A percentile compares a stretch with the other conserved stretches of the same genome.
Conservation (phyloP, 148 eudicot genomes). For the Linanthus parryae region DNA sequence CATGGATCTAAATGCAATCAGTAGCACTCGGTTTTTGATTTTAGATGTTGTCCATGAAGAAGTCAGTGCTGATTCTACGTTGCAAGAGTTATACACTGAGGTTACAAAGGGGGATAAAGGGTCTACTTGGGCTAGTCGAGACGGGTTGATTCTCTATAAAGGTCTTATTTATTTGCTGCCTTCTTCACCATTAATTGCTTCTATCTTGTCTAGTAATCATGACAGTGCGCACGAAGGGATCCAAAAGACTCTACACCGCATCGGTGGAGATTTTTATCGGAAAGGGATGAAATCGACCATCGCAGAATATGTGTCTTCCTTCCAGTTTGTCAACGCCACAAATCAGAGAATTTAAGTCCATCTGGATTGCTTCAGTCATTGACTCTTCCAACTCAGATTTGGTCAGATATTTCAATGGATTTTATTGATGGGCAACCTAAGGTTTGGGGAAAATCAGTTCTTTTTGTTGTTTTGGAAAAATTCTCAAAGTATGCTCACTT, state of each 20-base stretch:
- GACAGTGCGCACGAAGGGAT: not conserved
- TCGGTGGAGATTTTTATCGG: not conserved
- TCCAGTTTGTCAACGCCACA: not conserved
- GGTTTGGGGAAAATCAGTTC: slow-evolving; percentile 1
- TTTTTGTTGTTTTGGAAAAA: slow-evolving; percentile 6
- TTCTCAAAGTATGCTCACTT: slow-evolving; percentile 11
- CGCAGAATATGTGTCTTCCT: not conserved
- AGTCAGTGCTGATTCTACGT: too few species aligned
- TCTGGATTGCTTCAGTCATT: not conserved
- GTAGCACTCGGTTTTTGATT: too few species aligned
- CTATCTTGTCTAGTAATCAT: not conserved
- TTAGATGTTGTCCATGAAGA: not conserved
- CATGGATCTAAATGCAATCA: not conserved
- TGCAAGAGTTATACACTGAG: too few species aligned
- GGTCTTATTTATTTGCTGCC: not conserved
- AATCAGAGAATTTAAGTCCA: not conserved
- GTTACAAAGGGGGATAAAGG: too few species aligned
- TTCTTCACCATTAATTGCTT: not conserved
- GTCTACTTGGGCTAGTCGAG: too few species aligned
- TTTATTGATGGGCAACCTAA: not conserved
- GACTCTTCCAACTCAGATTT: not conserved
- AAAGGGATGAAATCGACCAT: not conserved
- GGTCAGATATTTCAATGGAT: not conserved
- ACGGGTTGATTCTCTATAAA: too few species aligned
- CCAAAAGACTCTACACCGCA: not conserved